A percentile compares a stretch with the other conserved stretches of the same genome.
Evolutionary conservation across 2,329 filamentous ascomycete genomes (phyloP).

Genomic region (Colletotrichum aenigma): DNA sequence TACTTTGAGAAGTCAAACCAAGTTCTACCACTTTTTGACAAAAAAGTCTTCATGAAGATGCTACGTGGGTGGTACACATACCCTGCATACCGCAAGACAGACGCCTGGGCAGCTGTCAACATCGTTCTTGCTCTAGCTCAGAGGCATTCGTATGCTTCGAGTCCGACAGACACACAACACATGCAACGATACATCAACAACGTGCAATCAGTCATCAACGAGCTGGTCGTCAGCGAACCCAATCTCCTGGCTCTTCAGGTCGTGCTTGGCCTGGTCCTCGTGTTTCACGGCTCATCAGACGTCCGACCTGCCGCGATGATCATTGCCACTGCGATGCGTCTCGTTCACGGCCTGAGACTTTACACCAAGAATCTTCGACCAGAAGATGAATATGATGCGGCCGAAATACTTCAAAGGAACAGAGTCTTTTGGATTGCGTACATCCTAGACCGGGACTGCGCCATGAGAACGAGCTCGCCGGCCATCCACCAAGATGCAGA

Average conservation of each 20-base stretch:
- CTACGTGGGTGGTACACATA: constrained; percentile 21
- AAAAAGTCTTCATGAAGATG: constrained; percentile 22
- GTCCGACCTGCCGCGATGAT: constrained; percentile 28
- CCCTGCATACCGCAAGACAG: constrained; percentile 22
- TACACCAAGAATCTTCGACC: constrained; percentile 22
- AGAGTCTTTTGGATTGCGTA: constrained; percentile 37
- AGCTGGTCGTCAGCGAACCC: constrained; percentile 29
- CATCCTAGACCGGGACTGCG: constrained; percentile 27
- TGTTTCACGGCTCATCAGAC: constrained; percentile 29
- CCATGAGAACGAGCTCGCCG: constrained; percentile 5
- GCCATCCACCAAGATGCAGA: constrained; percentile 9
- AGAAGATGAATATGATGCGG: constrained; percentile 17
- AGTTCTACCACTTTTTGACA: constrained; percentile 23
- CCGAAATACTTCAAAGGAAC: constrained; percentile 25
- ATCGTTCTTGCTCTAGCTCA: constrained; percentile 20
- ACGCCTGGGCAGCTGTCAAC: constrained; percentile 29
- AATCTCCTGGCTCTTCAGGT: constrained; percentile 31
- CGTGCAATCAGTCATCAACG: constrained; percentile 29
- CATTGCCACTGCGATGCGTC: constrained; percentile 30
- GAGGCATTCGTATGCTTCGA: constrained; percentile 2
- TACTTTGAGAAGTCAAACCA: constrained; percentile 24
- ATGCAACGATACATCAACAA: constrained; percentile 24
- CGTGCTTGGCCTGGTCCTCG: constrained; percentile 28
- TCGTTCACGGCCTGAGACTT: constrained; percentile 29
- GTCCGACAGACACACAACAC: not conserved